These are phyloP conservation scores for Paraurostyla sp. DNA, from an alignment of 73 alveolate species.

Conservation along the genomic window DNA sequence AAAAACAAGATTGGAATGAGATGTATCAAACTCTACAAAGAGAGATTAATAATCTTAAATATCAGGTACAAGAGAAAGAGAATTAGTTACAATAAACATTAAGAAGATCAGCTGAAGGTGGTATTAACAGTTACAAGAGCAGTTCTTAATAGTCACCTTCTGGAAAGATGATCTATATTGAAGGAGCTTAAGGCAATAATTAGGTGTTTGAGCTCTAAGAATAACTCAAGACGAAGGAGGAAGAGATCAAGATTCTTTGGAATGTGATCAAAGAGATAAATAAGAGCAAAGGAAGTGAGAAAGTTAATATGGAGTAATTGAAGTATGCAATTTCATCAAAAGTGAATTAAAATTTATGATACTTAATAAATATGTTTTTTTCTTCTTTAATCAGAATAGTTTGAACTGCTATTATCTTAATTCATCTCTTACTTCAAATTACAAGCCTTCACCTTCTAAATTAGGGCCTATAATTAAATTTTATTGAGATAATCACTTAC, in stretches of 20 bases:
- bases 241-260: conserved; percentile 66
- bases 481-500: not conserved
- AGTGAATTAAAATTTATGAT: not conserved
- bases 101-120: conserved; percentile 24
- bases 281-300: conserved; percentile 40
- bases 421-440: conserved; percentile 33
- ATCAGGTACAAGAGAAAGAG: not conserved
- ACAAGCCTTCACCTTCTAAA: conserved; percentile 25
- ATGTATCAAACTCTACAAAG: conserved; percentile 22
- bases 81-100: not conserved
- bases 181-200: too few species aligned
- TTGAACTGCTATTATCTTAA: not conserved
- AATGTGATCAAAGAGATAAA: conserved; percentile 51
- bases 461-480: conserved; percentile 24
- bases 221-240: conserved; percentile 51
- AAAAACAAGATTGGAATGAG: conserved; percentile 26
- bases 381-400: not conserved
- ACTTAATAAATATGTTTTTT: not conserved
- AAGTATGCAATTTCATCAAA: conserved; percentile 10
- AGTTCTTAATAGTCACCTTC: not conserved
- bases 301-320: conserved; percentile 7
- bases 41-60: not conserved
- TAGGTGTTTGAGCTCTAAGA: conserved; percentile 15
- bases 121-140: not conserved
- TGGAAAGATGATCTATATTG: too few species aligned